phyloP scores from a whole-genome alignment of 2,329 filamentous ascomycete species.

The Furcasterigmium furcatum region DNA sequence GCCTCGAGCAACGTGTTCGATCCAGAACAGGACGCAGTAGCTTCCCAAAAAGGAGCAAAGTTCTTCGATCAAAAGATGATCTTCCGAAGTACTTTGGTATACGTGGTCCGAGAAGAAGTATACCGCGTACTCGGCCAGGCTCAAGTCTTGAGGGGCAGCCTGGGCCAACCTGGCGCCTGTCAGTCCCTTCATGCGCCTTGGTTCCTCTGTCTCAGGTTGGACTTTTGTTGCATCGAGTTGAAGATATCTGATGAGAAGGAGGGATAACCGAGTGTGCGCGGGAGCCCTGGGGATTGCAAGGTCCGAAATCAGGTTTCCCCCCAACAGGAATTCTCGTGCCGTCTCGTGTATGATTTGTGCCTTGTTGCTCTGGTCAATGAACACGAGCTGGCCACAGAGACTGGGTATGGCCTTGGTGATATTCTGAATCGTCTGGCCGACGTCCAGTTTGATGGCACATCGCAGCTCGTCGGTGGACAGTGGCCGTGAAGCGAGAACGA shows the following conservation, averaged over 20 bases:
- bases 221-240: slow-evolving; percentile 11
- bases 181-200: slow-evolving; percentile 4
- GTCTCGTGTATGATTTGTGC: slow-evolving; percentile 27
- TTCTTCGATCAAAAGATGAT: slow-evolving; percentile 43
- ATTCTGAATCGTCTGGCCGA: slow-evolving; percentile 19
- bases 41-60: slow-evolving; percentile 57
- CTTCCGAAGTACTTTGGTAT: slow-evolving; percentile 12
- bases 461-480: slow-evolving; percentile 18
- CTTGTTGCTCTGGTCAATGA: slow-evolving; percentile 17
- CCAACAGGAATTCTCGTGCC: slow-evolving; percentile 22
- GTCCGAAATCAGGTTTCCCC: slow-evolving; percentile 10
- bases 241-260: slow-evolving; percentile 17
- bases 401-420: slow-evolving; percentile 19
- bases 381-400: slow-evolving; percentile 25
- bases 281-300: slow-evolving; percentile 13
- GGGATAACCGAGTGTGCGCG: slow-evolving; percentile 25
- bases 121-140: slow-evolving; percentile 18
- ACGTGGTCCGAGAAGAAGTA: slow-evolving; percentile 21
- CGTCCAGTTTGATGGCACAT: slow-evolving; percentile 16
- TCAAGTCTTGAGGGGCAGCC: slow-evolving; percentile 7
- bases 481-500: slow-evolving; percentile 16
- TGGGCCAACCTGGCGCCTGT: background rate
- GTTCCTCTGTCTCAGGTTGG: slow-evolving; percentile 5
- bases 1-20: slow-evolving; percentile 22
- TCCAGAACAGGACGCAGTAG: slow-evolving; percentile 24